These are phyloP conservation scores for Chaetomium olivaceum DNA, from an alignment of 2,329 filamentous ascomycete genomes.

Conservation along the genomic window DNA sequence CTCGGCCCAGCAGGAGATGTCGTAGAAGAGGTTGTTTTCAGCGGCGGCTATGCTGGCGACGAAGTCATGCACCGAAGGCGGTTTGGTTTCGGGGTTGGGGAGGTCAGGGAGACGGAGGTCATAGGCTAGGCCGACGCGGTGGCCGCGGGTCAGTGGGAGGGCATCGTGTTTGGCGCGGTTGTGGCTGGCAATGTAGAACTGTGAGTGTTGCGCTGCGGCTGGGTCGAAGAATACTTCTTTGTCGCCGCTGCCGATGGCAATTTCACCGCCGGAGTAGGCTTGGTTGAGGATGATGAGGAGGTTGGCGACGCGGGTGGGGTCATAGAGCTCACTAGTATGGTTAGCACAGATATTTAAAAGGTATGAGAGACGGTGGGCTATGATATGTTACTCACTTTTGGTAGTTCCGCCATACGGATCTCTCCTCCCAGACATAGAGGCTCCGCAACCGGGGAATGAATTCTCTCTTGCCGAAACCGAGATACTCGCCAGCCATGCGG, in stretches of 20 bases:
- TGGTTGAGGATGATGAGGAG: slow-evolving; percentile 16
- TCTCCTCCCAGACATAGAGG: slow-evolving; percentile 14
- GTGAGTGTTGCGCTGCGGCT: neutral
- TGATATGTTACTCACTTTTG: neutral
- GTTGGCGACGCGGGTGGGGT: neutral
- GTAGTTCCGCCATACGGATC: slow-evolving; percentile 11
- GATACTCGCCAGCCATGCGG: neutral
- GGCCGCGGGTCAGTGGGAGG: slow-evolving; percentile 3
- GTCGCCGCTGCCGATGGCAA: slow-evolving; percentile 1
- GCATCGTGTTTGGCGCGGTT: neutral
- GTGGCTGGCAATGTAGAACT: slow-evolving; percentile 17
- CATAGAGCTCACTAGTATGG: neutral
- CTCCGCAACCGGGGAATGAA: neutral
- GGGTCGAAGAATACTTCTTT: slow-evolving; percentile 14
- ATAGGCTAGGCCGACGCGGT: slow-evolving; percentile 15
- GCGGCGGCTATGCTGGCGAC: neutral
- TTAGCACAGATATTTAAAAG: neutral
- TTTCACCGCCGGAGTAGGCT: slow-evolving; percentile 8
- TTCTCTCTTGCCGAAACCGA: neutral
- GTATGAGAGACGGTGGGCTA: neutral
- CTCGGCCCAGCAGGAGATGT: slow-evolving; percentile 2
- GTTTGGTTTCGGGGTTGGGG: neutral
- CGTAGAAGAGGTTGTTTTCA: neutral
- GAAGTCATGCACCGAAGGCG: neutral
- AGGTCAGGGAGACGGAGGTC: slow-evolving; percentile 1